phyloP scores from a whole-genome alignment of 2,329 filamentous ascomycete genomes.

The Tolypocladium ovalisporum region DNA sequence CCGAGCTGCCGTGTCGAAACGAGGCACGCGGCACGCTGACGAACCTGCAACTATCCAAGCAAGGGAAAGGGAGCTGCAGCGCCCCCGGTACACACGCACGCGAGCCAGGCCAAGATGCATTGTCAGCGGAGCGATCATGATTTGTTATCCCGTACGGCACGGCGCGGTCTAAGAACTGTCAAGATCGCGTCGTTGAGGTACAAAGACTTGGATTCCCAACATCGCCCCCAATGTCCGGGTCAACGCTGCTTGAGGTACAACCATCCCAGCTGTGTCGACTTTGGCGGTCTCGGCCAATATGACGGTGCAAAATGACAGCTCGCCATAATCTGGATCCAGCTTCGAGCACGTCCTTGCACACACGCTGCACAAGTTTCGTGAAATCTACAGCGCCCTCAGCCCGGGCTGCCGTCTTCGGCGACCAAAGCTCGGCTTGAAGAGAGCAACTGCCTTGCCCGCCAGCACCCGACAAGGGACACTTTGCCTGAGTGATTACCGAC shows the following conservation, averaged over 20 bases:
- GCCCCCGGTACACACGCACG: not conserved
- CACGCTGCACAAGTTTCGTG: too few species aligned
- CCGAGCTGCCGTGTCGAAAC: not conserved
- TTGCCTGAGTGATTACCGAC: not conserved
- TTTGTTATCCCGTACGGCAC: not conserved
- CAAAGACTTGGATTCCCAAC: too few species aligned
- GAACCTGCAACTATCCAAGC: not conserved
- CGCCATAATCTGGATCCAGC: not conserved
- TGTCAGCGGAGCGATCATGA: not conserved
- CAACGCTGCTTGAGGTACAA: not conserved
- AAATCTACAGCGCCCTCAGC: too few species aligned
- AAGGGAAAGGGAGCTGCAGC: too few species aligned
- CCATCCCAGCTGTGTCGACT: not conserved
- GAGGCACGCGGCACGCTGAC: not conserved
- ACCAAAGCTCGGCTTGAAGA: not conserved
- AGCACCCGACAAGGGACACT: not conserved
- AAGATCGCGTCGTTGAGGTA: not conserved
- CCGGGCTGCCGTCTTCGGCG: not conserved
- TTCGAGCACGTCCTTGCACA: not conserved
- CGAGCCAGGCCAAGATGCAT: not conserved
- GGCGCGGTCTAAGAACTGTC: too few species aligned
- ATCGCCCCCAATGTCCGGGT: not conserved
- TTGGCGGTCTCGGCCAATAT: not conserved
- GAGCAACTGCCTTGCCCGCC: not conserved
- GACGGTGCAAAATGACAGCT: not conserved